Evolutionary conservation across 257 asterid species (phyloP), one percentile per base, ranked within the genome.

Genomic region (Solanum medicagineum): DNA sequence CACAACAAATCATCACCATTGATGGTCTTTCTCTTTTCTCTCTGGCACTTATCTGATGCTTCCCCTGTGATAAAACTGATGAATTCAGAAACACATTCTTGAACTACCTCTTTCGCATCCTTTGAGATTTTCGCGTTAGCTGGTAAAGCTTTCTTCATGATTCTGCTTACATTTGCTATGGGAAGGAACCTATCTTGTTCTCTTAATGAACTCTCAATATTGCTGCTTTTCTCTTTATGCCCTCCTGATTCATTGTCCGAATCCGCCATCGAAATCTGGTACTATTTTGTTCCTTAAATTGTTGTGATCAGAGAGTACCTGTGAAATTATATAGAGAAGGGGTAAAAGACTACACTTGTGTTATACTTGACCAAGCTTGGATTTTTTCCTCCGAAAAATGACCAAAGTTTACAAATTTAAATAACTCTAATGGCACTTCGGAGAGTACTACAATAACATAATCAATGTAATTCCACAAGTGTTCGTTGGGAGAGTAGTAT

Each of bases 231-330:
- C 44, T 89, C 93, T 53, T 89, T 91, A 26, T 92, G 89, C 3
- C 96, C 97, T 55, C 97, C 97, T 20, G 98, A 94, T 87, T 94
- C 97, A 85, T 93, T 94, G 84, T 93, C 98, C 6, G 97, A 93
- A 89, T 94, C 98, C 32, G 94, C 98, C 98, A 94, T 93, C 69
- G 5, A 19, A 55, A 55, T 54, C 44, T 49, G 17, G 12, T 45
- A 29, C 12, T 36, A n/a, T 74, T 14, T 8, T 56, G 42, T 22
- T 42, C 66, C 54, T 42, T 59, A 14, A 42, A 11, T 62, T n/a
- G 13, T n/a, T n/a, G 0, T 11, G 17, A 82, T 82, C 75, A 26
- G 0, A 42, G 16, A 54, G 5, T 26, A 54, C 84, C 53, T 56
- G 14, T 20, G 36, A 14, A 81, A 74, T 47, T 45, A 45, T 4